A percentile compares a stretch with the other conserved stretches of the same genome.
Evolutionary conservation across 2,329 filamentous ascomycete species (phyloP).

Genomic region (Rutstroemia sp.): DNA sequence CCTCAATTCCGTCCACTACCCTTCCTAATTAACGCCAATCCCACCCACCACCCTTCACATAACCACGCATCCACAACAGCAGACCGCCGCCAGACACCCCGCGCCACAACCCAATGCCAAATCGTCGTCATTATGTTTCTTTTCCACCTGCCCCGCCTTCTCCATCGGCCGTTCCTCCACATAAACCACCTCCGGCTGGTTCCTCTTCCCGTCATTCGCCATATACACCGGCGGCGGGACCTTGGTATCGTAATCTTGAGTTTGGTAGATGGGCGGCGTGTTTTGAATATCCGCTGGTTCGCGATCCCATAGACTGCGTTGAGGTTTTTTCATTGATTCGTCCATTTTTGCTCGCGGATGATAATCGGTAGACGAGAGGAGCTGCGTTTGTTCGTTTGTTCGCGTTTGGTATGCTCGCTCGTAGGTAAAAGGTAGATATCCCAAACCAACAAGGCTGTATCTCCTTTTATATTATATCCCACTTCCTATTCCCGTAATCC

Average conservation of each 20-base stretch:
- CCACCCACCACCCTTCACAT: not conserved
- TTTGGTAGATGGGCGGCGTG: not conserved
- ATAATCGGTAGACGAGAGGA: not conserved
- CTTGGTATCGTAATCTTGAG: not conserved
- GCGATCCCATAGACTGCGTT: constrained; percentile 1
- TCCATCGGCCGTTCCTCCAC: not conserved
- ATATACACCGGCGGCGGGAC: not conserved
- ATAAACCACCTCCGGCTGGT: not conserved
- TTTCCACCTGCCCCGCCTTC: not conserved
- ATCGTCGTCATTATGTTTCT: not conserved
- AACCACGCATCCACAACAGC: constrained; percentile 3
- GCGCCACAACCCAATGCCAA: constrained; percentile 1
- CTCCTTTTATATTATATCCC: not conserved
- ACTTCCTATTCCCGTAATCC: not conserved
- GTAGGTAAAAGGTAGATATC: not conserved
- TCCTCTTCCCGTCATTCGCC: not conserved
- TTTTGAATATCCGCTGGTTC: constrained; percentile 4
- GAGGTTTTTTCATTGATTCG: not conserved
- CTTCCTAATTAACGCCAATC: no score
- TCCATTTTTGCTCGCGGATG: not conserved
- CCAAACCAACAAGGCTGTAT: not conserved
- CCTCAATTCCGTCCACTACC: not conserved
- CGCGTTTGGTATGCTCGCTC: not conserved
- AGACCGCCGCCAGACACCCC: not conserved
- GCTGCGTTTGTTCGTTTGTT: not conserved